A percentile compares a stretch with the other conserved stretches of the same genome.
These are phyloP conservation scores for Botrytis tulipae DNA, from an alignment of 2,329 filamentous ascomycete genomes.

Conservation along the genomic window DNA sequence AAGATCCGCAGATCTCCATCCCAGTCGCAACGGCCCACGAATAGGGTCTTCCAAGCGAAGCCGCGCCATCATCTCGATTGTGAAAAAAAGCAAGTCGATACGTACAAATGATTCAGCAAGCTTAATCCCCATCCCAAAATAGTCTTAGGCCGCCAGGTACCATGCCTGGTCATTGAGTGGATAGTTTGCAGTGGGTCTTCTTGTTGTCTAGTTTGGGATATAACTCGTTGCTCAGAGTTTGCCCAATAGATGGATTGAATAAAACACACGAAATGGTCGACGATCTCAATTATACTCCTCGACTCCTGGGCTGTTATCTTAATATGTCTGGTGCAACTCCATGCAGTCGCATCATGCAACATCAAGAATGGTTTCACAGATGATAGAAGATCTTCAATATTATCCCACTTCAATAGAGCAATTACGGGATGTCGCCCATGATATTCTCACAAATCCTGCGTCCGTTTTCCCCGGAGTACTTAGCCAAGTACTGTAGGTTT, in stretches of 20 bases:
- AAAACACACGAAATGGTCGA: background rate
- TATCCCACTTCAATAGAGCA: background rate
- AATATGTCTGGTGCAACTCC: background rate
- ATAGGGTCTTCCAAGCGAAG: background rate
- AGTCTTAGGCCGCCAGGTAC: background rate
- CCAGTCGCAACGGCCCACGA: background rate
- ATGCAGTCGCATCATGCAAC: background rate
- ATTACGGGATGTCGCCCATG: background rate
- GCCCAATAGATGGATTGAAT: background rate
- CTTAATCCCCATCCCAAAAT: background rate
- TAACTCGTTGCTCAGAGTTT: background rate
- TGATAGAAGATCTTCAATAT: background rate
- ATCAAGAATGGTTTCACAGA: background rate
- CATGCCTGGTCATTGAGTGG: background rate
- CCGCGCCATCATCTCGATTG: background rate
- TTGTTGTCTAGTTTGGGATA: background rate
- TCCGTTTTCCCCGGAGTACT: background rate
- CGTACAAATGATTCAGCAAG: background rate
- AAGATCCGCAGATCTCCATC: background rate
- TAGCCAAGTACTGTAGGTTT: too few relatives aligned
- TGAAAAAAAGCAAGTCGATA: background rate
- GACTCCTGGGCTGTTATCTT: background rate
- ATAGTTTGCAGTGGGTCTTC: background rate
- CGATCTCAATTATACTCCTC: background rate
- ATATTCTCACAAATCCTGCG: too few relatives aligned